Base-by-base conservation (phyloP, 805 yeast species). In the Cyberlindnera suaveolens region DNA sequence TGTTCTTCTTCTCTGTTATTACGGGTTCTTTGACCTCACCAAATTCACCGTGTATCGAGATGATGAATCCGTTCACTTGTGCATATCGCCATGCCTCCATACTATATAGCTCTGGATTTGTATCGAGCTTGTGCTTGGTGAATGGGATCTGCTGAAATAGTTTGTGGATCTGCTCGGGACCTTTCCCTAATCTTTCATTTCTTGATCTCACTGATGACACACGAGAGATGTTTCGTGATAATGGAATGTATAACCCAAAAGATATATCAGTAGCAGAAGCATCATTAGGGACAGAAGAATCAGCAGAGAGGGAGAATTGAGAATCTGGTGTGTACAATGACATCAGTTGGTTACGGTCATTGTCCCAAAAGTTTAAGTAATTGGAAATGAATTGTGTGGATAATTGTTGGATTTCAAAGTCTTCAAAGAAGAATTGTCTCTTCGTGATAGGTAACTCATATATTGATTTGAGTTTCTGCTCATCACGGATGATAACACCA, bases 41-140 rank as follows among this genome's bases (percentile, higher is more conserved):
- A 58, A 78, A 91, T 45, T 77, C 81, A 5, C 99, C 99, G 65
- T 93, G 99, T 14, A 91, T 64, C 0, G 79, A 70, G 36, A 91
- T 75, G 56, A 85, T 71, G 54, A 93, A 78, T 6, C 96, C 96
- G 40, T 80, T 76, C 26, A 89, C 75, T 38, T 76, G 80, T 7
- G 86, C 80, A 44, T 71, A 75, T 20, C 89, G 75, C 69, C 83
- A 79, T 2, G 86, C 74, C 58, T 93, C 96, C 65, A 90, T 75
- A 20, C 95, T 75, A 55, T 80, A 90, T 34, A 74, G 64, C 9
- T 73, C 69, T 3, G 96, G 90, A 38, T 74, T 68, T 19, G 76
- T 71, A 39, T 74, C 62, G 31, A 91, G 65, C 42, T 75, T 76
- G 62, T 93, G 99, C 50, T 77, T 77, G 0, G 96, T 73, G 46